Evolutionary conservation across 2,329 filamentous ascomycete genomes (phyloP).

Genomic region (Penicillium thymicola): DNA sequence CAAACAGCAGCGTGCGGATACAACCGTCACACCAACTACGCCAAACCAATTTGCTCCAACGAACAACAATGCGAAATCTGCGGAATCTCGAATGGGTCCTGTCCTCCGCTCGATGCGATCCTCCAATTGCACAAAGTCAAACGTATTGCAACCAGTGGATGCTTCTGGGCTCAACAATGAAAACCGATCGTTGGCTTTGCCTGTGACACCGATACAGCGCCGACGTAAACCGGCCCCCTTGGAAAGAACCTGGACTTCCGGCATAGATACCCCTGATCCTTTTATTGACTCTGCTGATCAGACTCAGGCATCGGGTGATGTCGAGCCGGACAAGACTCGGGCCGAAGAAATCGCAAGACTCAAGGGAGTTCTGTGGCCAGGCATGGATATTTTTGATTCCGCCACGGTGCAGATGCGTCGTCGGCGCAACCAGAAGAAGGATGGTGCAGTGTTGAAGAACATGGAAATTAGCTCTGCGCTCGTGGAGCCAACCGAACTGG

Average conservation of each 20-base stretch:
- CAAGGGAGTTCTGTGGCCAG: conserved; percentile 50
- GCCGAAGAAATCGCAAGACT: conserved; percentile 41
- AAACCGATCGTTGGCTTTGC: neutral
- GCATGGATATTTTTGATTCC: conserved; percentile 53
- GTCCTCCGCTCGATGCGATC: neutral
- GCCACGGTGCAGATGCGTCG: conserved; percentile 49
- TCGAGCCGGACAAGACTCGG: conserved; percentile 29
- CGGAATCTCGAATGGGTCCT: neutral
- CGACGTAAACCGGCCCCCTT: neutral
- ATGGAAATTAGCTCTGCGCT: conserved; percentile 47
- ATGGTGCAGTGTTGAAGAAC: conserved; percentile 43
- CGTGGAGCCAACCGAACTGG: conserved; percentile 47
- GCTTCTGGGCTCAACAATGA: neutral
- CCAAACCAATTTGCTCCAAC: neutral
- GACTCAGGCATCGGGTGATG: conserved; percentile 9
- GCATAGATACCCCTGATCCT: conserved; percentile 16
- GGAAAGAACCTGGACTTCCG: neutral
- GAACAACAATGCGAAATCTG: neutral
- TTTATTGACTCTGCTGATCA: conserved; percentile 14
- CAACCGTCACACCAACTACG: conserved; percentile 1
- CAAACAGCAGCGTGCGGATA: neutral
- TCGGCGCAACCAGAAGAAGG: conserved; percentile 52
- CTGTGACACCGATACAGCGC: conserved; percentile 14
- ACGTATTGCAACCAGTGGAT: neutral
- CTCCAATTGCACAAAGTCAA: neutral